Evolutionary conservation across 1,139 yeast species (phyloP).

Genomic region (Sugiyamaella paludigena): DNA sequence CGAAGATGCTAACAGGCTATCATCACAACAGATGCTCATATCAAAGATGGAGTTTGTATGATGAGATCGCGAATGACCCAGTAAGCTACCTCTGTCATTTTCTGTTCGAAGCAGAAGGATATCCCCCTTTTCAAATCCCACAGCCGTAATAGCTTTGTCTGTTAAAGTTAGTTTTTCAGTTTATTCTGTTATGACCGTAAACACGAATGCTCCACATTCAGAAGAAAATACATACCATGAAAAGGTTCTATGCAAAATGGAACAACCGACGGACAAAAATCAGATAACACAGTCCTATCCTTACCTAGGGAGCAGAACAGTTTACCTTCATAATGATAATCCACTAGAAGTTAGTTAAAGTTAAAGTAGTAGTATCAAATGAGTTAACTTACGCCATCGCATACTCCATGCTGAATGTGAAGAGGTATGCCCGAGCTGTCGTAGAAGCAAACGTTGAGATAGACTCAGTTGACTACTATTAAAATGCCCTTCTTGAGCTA

Average conservation of each 20-base stretch:
- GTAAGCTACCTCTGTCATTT: constrained; percentile 1
- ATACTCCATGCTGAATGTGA: not conserved
- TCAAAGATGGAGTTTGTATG: constrained; percentile 17
- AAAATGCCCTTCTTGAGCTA: too few relatives aligned
- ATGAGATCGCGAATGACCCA: constrained; percentile 13
- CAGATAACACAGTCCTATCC: constrained; percentile 2
- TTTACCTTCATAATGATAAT: constrained; percentile 11
- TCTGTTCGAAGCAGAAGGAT: constrained; percentile 2
- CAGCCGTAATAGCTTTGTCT: constrained; percentile 7
- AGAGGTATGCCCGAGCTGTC: constrained; percentile 5
- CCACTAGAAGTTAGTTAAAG: constrained; percentile 3
- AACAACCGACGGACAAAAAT: constrained; percentile 5
- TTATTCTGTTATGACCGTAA: too few relatives aligned
- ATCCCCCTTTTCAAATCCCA: constrained; percentile 16
- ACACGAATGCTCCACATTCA: too few relatives aligned
- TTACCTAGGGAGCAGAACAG: constrained; percentile 7
- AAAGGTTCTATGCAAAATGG: constrained; percentile 18
- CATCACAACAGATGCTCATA: constrained; percentile 8
- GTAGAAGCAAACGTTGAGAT: constrained; percentile 6
- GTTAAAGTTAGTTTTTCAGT: too few relatives aligned
- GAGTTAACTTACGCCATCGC: not conserved
- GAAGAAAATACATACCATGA: not conserved
- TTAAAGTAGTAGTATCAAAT: not conserved
- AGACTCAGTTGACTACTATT: not conserved
- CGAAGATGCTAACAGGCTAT: constrained; percentile 13